Evolutionary conservation across 768 basidiomycete genomes (phyloP).

Genomic region (Galerina marginata): DNA sequence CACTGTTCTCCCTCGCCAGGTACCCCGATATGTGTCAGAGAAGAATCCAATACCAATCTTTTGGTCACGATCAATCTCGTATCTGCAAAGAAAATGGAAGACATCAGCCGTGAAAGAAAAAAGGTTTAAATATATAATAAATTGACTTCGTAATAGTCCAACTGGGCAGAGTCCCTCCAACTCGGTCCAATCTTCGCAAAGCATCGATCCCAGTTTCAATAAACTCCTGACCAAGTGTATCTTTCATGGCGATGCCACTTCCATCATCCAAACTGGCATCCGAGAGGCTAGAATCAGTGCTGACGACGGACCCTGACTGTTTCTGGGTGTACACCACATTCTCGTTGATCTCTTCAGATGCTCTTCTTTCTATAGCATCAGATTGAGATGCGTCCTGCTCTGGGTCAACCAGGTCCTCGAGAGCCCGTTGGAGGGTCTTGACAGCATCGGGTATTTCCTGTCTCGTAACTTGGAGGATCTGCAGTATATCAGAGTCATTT

Average conservation of each 20-base stretch:
- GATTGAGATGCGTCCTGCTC: slow-evolving; percentile 9
- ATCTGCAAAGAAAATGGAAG: slow-evolving; percentile 37
- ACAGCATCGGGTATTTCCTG: slow-evolving; percentile 83
- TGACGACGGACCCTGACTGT: slow-evolving; percentile 29
- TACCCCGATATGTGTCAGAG: slow-evolving; percentile 77
- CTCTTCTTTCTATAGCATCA: slow-evolving; percentile 14
- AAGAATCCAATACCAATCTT: slow-evolving; percentile 80
- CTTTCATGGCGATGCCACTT: slow-evolving; percentile 27
- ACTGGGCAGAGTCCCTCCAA: slow-evolving; percentile 51
- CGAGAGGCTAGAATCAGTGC: slow-evolving; percentile 27
- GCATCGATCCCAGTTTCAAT: slow-evolving; percentile 77
- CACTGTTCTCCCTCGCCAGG: slow-evolving; percentile 68
- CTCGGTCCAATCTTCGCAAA: slow-evolving; percentile 62
- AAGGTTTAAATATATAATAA: neutral
- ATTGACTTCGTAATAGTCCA: slow-evolving; percentile 78
- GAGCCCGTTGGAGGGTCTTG: slow-evolving; percentile 71
- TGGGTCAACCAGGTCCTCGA: slow-evolving; percentile 28
- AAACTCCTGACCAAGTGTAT: slow-evolving; percentile 73
- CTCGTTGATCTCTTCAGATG: slow-evolving; percentile 24
- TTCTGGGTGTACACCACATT: slow-evolving; percentile 8
- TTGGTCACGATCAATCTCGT: slow-evolving; percentile 74
- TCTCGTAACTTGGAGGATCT: slow-evolving; percentile 62
- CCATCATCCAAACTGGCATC: slow-evolving; percentile 5
- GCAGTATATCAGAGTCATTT: slow-evolving; percentile 68
- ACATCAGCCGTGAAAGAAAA: slow-evolving; percentile 5